These are phyloP conservation scores for Larix kaempferi DNA, from an alignment of 75 land plant genomes.

Conservation along the genomic window DNA sequence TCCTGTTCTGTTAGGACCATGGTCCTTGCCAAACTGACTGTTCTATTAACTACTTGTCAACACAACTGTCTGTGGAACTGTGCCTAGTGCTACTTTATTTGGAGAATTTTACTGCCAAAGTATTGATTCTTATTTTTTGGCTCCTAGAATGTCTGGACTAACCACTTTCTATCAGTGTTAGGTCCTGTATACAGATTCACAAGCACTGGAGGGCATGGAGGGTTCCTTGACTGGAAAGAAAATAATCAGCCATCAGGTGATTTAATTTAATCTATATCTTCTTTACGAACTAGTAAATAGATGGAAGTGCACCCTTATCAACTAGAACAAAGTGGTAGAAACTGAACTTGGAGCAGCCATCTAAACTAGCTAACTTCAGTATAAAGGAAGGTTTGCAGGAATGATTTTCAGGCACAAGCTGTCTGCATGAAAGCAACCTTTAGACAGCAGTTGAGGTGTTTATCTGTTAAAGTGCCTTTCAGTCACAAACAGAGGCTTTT, in stretches of 20 bases:
- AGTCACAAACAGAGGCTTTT: not conserved
- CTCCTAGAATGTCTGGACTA: not conserved
- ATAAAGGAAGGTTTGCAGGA: not conserved
- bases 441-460: not conserved
- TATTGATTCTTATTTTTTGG: not conserved
- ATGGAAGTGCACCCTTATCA: not conserved
- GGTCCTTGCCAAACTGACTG: not conserved
- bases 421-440: not conserved
- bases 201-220: constrained; percentile 60
- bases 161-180: constrained; percentile 17
- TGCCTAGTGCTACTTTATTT: not conserved
- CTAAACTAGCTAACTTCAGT: not conserved
- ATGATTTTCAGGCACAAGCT: not conserved
- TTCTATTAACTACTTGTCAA: not conserved
- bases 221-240: constrained; percentile 59
- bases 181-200: constrained; percentile 59
- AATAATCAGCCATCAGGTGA: not conserved
- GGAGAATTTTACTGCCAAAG: not conserved
- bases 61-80: not conserved
- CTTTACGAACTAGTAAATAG: not conserved
- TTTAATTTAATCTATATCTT: not conserved
- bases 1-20: not conserved
- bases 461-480: not conserved
- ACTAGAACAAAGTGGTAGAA: not conserved
- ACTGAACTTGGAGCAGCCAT: not conserved